Evolutionary conservation across 1,284 basidiomycete genomes (phyloP).

Genomic region (Microbotryum violaceum): DNA sequence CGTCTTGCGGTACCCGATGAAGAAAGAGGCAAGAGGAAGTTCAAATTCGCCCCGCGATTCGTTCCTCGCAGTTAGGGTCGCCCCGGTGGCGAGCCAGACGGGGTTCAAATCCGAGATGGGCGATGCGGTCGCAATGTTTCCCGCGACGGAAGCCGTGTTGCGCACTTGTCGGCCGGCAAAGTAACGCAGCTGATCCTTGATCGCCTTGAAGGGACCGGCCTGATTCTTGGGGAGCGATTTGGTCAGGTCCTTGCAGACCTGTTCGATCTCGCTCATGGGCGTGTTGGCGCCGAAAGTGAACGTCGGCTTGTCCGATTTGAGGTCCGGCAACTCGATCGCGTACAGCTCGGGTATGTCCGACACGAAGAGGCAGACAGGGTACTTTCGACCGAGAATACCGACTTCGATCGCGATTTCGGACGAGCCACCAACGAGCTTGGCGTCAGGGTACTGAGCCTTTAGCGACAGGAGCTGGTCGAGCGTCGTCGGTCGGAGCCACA

Average conservation of each 20-base stretch:
- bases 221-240: conserved; percentile 14
- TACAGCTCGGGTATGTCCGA: conserved; percentile 32
- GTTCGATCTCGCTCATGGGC: conserved; percentile 30
- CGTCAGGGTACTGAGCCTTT: conserved; percentile 16
- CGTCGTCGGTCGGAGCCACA: conserved; percentile 29
- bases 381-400: conserved; percentile 32
- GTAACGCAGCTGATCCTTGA: conserved; percentile 35
- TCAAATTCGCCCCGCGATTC: conserved; percentile 15
- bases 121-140: conserved; percentile 42
- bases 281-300: conserved; percentile 38
- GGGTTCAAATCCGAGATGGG: conserved; percentile 43
- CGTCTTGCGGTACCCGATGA: conserved; percentile 42
- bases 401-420: conserved; percentile 35
- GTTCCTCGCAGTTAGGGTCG: conserved; percentile 27
- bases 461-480: conserved; percentile 27
- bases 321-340: conserved; percentile 8
- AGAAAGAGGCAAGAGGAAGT: conserved; percentile 34
- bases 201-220: conserved; percentile 24
- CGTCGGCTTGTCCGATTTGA: conserved; percentile 11
- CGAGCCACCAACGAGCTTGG: conserved; percentile 27
- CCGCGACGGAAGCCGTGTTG: conserved; percentile 40
- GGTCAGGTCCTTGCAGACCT: conserved; percentile 26
- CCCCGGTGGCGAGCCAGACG: conserved; percentile 40
- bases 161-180: conserved; percentile 42
- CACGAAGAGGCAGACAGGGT: conserved; percentile 30